Percentiles rank a stretch among this genome's conserved stretches.
Conservation (phyloP, 176 grass and related monocot genomes). For the Avena insularis region DNA sequence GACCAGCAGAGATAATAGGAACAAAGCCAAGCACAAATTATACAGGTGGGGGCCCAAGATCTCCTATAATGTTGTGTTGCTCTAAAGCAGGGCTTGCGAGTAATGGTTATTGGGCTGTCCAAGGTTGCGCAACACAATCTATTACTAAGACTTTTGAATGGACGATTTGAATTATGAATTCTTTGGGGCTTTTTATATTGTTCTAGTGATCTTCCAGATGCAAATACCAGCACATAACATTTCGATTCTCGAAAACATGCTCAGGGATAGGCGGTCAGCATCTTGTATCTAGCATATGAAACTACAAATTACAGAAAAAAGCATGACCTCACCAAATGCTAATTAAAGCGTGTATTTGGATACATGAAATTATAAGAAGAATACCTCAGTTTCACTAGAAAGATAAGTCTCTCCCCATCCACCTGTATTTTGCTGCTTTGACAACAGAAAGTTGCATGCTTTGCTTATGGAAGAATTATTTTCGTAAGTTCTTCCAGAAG, state of each 20-base stretch:
- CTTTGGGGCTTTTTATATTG: too few species aligned
- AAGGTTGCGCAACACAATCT: not conserved
- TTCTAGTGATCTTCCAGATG: not conserved
- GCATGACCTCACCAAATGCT: not conserved
- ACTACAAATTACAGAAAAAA: not conserved
- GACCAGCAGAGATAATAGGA: not conserved
- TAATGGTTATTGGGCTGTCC: not conserved
- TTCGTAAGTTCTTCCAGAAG: constrained; percentile 52
- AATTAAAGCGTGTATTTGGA: not conserved
- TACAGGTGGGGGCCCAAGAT: not conserved
- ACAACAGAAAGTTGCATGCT: constrained; percentile 61
- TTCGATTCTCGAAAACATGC: not conserved
- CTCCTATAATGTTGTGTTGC: not conserved
- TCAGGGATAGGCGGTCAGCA: not conserved
- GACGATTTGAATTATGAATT: not conserved
- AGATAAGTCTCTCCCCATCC: constrained; percentile 64
- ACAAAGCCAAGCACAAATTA: not conserved
- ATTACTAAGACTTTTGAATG: not conserved
- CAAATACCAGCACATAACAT: not conserved
- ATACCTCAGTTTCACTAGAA: constrained; percentile 39
- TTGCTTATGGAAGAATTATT: constrained; percentile 50
- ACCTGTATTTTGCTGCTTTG: constrained; percentile 47
- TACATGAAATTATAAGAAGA: not conserved
- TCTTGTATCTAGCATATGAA: not conserved
- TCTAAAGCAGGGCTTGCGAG: not conserved